Conservation (phyloP, 78 protist species). For the Dictyostelium capitatum region DNA sequence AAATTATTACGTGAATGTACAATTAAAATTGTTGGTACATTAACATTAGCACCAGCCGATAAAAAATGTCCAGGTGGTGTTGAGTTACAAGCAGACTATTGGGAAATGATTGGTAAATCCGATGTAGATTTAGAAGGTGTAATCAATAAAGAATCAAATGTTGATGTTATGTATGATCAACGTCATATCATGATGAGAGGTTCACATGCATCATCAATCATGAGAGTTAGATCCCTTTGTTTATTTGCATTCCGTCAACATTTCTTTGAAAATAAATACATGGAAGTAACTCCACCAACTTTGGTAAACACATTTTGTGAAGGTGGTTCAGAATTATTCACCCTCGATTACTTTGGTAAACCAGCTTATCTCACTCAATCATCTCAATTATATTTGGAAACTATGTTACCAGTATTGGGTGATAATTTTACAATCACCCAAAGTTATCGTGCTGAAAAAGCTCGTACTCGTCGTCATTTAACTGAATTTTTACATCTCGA, state of each 20-base stretch:
- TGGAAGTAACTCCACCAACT: constrained; percentile 97
- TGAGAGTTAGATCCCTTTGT: constrained; percentile 78
- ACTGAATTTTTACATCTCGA: constrained; percentile 94
- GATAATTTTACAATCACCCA: constrained; percentile 93
- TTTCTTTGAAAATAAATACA: constrained; percentile 74
- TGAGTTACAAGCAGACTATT: constrained; percentile 91
- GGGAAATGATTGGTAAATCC: constrained; percentile 84
- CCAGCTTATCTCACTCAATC: constrained; percentile 98
- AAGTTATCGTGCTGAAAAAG: constrained; percentile 97
- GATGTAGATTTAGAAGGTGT: constrained; percentile 85
- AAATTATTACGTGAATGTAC: constrained; percentile 84
- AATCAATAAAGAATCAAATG: constrained; percentile 88
- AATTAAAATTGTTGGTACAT: constrained; percentile 81
- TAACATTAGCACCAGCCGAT: constrained; percentile 81
- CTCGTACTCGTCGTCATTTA: constrained; percentile 95
- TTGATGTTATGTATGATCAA: constrained; percentile 87
- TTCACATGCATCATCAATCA: constrained; percentile 73
- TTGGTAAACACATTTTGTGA: constrained; percentile 97
- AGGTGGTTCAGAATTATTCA: constrained; percentile 94
- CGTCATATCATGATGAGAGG: constrained; percentile 96
- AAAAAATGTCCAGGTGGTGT: constrained; percentile 90
- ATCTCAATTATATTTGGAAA: constrained; percentile 97
- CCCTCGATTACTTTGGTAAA: constrained; percentile 65
- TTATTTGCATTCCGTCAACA: constrained; percentile 92
- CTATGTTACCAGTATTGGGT: constrained; percentile 93